Base-by-base conservation (phyloP, 1,284 basidiomycete genomes). In the Irpex sp. region DNA sequence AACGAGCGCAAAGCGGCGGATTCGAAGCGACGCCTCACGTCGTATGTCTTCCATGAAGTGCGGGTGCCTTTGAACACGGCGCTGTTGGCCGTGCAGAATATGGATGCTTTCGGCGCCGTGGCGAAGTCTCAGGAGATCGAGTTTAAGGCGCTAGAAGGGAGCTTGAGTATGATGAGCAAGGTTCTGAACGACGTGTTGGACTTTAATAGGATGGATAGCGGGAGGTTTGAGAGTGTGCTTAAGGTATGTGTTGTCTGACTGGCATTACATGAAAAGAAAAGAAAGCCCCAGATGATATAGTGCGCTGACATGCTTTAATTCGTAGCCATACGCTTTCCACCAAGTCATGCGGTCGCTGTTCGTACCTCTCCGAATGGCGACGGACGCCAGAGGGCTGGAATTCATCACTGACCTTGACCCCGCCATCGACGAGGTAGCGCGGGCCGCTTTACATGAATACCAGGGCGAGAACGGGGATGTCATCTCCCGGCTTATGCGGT, bases 21-120 rank as follows among this genome's bases (percentile, higher is more conserved):
- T 67, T 91, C 88, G 2, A 92, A 94, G 73, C 82, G 91, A 57
- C 85, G 92, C 13, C 83, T 95, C 51, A 94, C 93, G 26, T 90
- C 88, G 83, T 89, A 73, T 35, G 64, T 65, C 33, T 65, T 65
- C 61, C 64, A 65, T 56, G 64, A 65, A 80, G 93, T 95, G 72
- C 88, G 94, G 67, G 94, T 97, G 57, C 94, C 95, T 21, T 79
- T 97, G 65, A 96, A 97, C 72, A 95, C 93, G 37, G 95, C 94
- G 1, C 77, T 95, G 11, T 79, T 96, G 37, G 94, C 94, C 0
- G 89, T 95, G 7, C 94, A 96, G 76, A 96, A 97, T 70, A 89
- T 96, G 82, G 88, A 92, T 65, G 92, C 91, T 0, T 86, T 82
- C 0, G 83, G 85, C 8, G 81, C 81, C 5, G 80, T 94, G 49